Conservation (phyloP, 2,329 filamentous ascomycete genomes). For the Penicillium vulpinum region DNA sequence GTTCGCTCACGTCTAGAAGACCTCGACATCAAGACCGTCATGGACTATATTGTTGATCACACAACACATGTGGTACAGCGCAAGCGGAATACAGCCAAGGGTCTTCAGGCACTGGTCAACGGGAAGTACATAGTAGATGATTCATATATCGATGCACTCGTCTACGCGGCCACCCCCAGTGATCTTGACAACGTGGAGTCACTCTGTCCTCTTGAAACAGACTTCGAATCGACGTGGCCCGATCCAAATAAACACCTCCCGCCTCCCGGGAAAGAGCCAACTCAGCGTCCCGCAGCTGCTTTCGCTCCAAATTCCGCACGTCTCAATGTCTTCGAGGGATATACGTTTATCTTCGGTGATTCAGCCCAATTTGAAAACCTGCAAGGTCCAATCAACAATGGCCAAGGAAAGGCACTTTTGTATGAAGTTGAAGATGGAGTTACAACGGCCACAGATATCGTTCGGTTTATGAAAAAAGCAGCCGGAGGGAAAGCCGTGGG, state of each 20-base stretch:
- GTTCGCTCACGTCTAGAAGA: conserved; percentile 70
- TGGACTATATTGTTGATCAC: conserved; percentile 66
- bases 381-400: conserved; percentile 71
- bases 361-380: conserved; percentile 73
- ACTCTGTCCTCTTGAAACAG: conserved; percentile 66
- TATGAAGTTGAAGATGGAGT: conserved; percentile 61
- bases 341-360: conserved; percentile 86
- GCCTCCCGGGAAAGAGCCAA: conserved; percentile 71
- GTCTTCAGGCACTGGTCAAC: conserved; percentile 81
- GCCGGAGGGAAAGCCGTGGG: conserved; percentile 72
- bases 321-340: conserved; percentile 75
- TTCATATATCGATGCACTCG: conserved; percentile 71
- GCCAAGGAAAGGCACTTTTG: conserved; percentile 77
- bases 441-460: conserved; percentile 72
- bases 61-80: conserved; percentile 88
- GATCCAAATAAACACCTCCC: conserved; percentile 71
- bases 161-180: conserved; percentile 56
- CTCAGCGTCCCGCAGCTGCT: conserved; percentile 64
- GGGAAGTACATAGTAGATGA: conserved; percentile 74
- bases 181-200: conserved; percentile 54
- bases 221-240: conserved; percentile 81
- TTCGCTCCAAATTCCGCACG: conserved; percentile 70
- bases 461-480: conserved; percentile 71
- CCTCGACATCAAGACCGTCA: conserved; percentile 82
- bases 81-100: conserved; percentile 86